Evolutionary conservation across 2,329 filamentous ascomycete genomes (phyloP).

Genomic region (Blumeria hordei): DNA sequence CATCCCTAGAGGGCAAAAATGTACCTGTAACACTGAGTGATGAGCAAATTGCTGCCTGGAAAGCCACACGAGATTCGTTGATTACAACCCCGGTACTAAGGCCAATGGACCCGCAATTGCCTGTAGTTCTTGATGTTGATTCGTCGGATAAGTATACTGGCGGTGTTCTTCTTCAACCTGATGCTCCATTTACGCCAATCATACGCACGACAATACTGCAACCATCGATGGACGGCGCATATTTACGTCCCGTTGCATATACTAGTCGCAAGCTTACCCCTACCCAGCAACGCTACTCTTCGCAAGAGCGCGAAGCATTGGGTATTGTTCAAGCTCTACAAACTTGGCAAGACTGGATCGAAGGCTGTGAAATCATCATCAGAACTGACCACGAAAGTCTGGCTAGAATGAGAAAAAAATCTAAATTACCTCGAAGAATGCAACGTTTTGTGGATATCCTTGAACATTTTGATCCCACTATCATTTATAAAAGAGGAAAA

Average conservation of each 20-base stretch:
- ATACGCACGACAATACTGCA: neutral
- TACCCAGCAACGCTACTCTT: neutral
- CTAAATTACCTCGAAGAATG: neutral
- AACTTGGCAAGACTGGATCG: neutral
- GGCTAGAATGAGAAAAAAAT: neutral
- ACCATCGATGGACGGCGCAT: neutral
- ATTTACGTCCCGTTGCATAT: neutral
- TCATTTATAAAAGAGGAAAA: neutral
- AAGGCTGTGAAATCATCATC: neutral
- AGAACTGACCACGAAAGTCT: neutral
- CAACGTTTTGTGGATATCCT: neutral
- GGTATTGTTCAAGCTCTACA: neutral
- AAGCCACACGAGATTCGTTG: neutral
- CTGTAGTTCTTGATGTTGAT: neutral
- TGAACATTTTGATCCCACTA: neutral
- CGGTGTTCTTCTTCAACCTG: neutral
- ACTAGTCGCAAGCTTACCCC: neutral
- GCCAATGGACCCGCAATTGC: neutral
- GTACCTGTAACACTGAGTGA: neutral
- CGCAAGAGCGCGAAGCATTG: neutral
- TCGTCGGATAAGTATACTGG: neutral
- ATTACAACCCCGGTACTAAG: neutral
- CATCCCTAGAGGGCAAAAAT: neutral
- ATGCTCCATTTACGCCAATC: too few species aligned
- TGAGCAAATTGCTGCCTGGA: neutral